A percentile compares a stretch with the other conserved stretches of the same genome.
phyloP scores from a whole-genome alignment of 2,329 filamentous ascomycete species.

The Lanzia echinophila region DNA sequence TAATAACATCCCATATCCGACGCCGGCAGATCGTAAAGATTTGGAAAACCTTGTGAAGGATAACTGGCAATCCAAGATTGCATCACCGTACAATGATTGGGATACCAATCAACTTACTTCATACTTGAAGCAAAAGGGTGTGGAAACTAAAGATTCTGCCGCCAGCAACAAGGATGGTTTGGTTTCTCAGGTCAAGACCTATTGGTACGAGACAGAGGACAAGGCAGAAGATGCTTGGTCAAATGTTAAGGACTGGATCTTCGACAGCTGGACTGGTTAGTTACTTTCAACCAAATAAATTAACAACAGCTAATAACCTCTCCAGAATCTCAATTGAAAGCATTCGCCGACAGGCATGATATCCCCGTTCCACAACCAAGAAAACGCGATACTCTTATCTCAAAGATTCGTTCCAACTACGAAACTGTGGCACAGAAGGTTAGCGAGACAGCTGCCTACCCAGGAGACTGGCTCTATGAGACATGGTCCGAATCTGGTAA shows the following conservation, averaged over 20 bases:
- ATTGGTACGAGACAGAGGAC: slow-evolving; percentile 76
- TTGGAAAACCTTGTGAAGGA: slow-evolving; percentile 84
- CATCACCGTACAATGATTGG: slow-evolving; percentile 71
- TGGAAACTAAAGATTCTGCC: slow-evolving; percentile 60
- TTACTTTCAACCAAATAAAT: not conserved
- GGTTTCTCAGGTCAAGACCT: slow-evolving; percentile 59
- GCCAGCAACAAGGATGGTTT: slow-evolving; percentile 64
- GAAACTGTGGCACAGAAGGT: slow-evolving; percentile 65
- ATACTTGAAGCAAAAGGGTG: slow-evolving; percentile 65
- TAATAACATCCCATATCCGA: slow-evolving; percentile 85
- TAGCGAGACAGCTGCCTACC: slow-evolving; percentile 77
- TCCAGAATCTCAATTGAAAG: slow-evolving; percentile 84
- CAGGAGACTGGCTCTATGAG: slow-evolving; percentile 89
- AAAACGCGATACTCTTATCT: slow-evolving; percentile 73
- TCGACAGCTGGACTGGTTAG: slow-evolving; percentile 56
- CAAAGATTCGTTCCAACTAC: slow-evolving; percentile 74
- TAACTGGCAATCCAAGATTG: slow-evolving; percentile 78
- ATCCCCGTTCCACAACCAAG: slow-evolving; percentile 83
- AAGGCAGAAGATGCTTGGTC: slow-evolving; percentile 65
- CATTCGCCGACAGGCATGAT: slow-evolving; percentile 81
- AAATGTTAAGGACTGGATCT: slow-evolving; percentile 81
- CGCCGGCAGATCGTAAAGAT: slow-evolving; percentile 83
- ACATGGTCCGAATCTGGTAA: slow-evolving; percentile 72
- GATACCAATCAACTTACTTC: slow-evolving; percentile 59
- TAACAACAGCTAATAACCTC: slow-evolving; percentile 28